phyloP scores from a whole-genome alignment of 768 basidiomycete genomes.

The Russula earlei region DNA sequence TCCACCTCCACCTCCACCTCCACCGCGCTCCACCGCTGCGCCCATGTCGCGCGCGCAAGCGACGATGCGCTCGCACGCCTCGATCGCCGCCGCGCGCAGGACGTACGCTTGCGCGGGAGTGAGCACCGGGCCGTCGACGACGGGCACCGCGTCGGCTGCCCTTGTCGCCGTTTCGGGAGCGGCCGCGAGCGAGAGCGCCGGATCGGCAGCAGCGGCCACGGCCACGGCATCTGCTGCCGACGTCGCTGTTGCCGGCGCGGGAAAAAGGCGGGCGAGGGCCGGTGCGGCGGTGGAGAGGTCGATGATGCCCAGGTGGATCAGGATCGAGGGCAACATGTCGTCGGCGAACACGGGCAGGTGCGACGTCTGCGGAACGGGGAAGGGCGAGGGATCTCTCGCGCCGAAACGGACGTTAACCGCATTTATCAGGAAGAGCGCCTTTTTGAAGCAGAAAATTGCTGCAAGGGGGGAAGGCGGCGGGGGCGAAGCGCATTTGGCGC shows the following conservation, averaged over 20 bases:
- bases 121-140: slow-evolving; percentile 44
- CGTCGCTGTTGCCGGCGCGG: slow-evolving; percentile 23
- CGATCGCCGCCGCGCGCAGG: slow-evolving; percentile 69
- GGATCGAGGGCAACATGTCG: slow-evolving; percentile 77
- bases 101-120: slow-evolving; percentile 55
- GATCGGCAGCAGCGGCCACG: not conserved
- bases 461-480: not conserved
- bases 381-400: slow-evolving; percentile 39
- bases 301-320: slow-evolving; percentile 67
- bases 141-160: slow-evolving; percentile 15
- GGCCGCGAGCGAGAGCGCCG: slow-evolving; percentile 29
- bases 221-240: not conserved
- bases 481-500: too few species aligned
- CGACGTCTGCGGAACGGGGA: slow-evolving; percentile 53
- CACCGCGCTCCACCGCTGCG: slow-evolving; percentile 3
- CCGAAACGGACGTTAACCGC: slow-evolving; percentile 61
- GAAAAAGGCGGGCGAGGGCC: slow-evolving; percentile 39
- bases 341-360: slow-evolving; percentile 64
- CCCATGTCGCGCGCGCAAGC: slow-evolving; percentile 38
- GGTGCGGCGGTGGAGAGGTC: slow-evolving; percentile 41
- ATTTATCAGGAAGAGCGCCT: slow-evolving; percentile 75
- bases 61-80: slow-evolving; percentile 66
- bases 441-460: slow-evolving; percentile 89
- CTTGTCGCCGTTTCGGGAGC: slow-evolving; percentile 19
- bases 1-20: too few species aligned